Evolutionary conservation across 805 yeast genomes (phyloP).

Genomic region (Cyberlindnera xylosilytica): DNA sequence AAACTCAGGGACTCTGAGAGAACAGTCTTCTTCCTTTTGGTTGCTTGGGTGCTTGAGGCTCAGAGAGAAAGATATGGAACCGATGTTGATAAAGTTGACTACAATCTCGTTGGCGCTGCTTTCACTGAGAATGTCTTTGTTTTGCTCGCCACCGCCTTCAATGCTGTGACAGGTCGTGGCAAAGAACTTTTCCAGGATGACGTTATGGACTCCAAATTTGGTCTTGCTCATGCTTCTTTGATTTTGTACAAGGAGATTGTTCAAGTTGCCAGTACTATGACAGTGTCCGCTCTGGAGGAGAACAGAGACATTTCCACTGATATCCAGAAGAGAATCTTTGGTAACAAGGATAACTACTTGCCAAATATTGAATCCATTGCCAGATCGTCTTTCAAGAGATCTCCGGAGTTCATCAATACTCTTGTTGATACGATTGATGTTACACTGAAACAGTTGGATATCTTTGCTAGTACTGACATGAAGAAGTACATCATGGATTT

Average conservation of each 20-base stretch:
- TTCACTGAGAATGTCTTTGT: conserved; percentile 61
- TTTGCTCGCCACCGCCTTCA: conserved; percentile 33
- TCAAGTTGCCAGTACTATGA: conserved; percentile 39
- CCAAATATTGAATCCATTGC: conserved; percentile 58
- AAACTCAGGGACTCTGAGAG: conserved; percentile 1
- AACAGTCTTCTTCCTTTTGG: conserved; percentile 52
- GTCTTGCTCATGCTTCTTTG: conserved; percentile 67
- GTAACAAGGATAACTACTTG: conserved; percentile 52
- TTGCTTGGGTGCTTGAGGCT: conserved; percentile 74
- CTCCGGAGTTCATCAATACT: conserved; percentile 58
- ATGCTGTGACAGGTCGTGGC: neutral
- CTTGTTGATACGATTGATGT: conserved; percentile 64
- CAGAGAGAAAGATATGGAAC: conserved; percentile 42
- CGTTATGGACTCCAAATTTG: conserved; percentile 35
- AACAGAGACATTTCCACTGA: conserved; percentile 53
- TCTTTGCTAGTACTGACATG: conserved; percentile 55
- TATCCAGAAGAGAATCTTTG: conserved; percentile 66
- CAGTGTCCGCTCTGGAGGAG: conserved; percentile 39
- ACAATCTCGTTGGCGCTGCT: conserved; percentile 49
- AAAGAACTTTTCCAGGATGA: neutral
- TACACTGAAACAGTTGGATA: conserved; percentile 64
- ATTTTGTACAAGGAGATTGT: conserved; percentile 64
- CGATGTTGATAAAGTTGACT: conserved; percentile 30
- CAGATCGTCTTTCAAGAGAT: conserved; percentile 56
- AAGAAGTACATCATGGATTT: conserved; percentile 45